Evolutionary conservation across 208 protist genomes (phyloP).

Genomic region (Perkinsela sp.): DNA sequence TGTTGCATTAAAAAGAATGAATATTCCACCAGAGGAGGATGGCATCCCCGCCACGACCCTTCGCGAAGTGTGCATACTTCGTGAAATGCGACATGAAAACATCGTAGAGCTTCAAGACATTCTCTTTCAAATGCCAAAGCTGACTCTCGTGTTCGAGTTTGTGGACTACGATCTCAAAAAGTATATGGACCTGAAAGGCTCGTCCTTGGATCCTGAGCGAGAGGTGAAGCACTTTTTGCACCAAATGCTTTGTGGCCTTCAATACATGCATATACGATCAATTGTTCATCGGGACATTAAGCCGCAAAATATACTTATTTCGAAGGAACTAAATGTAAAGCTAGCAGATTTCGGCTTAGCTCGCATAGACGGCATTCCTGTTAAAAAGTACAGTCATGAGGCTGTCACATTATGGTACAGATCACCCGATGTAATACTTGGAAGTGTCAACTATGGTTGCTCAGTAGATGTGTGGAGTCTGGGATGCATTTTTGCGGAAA

Average conservation of each 20-base stretch:
- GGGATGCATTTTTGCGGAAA: slow-evolving; percentile 72
- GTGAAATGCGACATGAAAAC: slow-evolving; percentile 75
- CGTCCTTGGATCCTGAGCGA: slow-evolving; percentile 10
- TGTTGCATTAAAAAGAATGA: slow-evolving; percentile 64
- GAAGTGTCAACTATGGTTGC: slow-evolving; percentile 31
- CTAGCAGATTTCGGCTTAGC: slow-evolving; percentile 62
- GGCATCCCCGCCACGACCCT: slow-evolving; percentile 60
- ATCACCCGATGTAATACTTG: slow-evolving; percentile 64
- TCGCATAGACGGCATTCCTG: slow-evolving; percentile 48
- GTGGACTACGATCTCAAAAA: slow-evolving; percentile 83
- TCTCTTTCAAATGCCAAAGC: slow-evolving; percentile 77
- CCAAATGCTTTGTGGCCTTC: slow-evolving; percentile 32
- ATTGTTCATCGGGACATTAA: slow-evolving; percentile 68
- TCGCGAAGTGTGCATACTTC: slow-evolving; percentile 67
- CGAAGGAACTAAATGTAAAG: slow-evolving; percentile 19
- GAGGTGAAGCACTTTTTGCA: slow-evolving; percentile 28
- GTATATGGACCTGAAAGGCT: slow-evolving; percentile 47
- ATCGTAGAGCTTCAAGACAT: slow-evolving; percentile 75
- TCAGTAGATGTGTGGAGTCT: slow-evolving; percentile 71
- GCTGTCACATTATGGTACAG: slow-evolving; percentile 77
- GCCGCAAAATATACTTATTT: slow-evolving; percentile 59
- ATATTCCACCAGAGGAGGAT: slow-evolving; percentile 42
- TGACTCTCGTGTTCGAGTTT: slow-evolving; percentile 88
- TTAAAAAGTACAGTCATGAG: slow-evolving; percentile 68
- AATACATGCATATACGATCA: slow-evolving; percentile 28